A percentile compares a stretch with the other conserved stretches of the same genome.
phyloP scores from a whole-genome alignment of 768 basidiomycete genomes.

The Hypholoma fasciculare region DNA sequence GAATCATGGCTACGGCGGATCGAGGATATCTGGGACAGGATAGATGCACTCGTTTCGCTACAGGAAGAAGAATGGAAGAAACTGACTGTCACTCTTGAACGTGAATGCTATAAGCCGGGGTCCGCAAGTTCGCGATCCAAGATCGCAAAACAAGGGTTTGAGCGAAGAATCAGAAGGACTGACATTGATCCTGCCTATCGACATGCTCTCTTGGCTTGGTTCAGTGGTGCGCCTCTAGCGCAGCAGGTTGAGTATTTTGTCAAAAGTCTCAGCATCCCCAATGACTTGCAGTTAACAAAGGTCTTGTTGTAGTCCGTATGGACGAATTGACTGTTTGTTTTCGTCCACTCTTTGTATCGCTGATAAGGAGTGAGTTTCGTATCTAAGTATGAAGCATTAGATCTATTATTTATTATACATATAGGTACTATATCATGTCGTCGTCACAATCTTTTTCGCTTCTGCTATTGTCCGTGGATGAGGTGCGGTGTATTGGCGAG shows the following conservation, averaged over 20 bases:
- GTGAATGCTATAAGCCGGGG: conserved; percentile 15
- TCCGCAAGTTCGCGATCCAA: conserved; percentile 1
- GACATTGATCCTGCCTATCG: conserved; percentile 15
- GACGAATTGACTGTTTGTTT: too few species aligned
- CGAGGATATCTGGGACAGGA: conserved; percentile 18
- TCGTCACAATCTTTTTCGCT: not conserved
- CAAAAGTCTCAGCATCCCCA: conserved; percentile 16
- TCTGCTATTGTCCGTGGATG: conserved; percentile 8
- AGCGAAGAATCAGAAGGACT: conserved; percentile 12
- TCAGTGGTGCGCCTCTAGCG: conserved; percentile 2
- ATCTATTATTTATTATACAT: too few species aligned
- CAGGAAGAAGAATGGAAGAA: conserved; percentile 19
- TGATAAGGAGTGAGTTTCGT: not conserved
- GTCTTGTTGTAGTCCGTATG: not conserved
- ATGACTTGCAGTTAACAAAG: conserved; percentile 16
- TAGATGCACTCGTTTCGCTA: conserved; percentile 18
- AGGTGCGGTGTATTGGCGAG: too few species aligned
- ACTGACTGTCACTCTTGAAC: conserved; percentile 8
- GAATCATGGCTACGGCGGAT: conserved; percentile 18
- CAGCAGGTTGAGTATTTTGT: conserved; percentile 17
- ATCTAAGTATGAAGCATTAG: not conserved
- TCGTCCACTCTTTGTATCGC: too few species aligned
- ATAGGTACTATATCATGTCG: too few species aligned
- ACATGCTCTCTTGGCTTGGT: conserved; percentile 17
- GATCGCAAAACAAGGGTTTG: conserved; percentile 8